Evolutionary conservation across 345 rosid species (phyloP).

Genomic region (Carallia pectinifolia): DNA sequence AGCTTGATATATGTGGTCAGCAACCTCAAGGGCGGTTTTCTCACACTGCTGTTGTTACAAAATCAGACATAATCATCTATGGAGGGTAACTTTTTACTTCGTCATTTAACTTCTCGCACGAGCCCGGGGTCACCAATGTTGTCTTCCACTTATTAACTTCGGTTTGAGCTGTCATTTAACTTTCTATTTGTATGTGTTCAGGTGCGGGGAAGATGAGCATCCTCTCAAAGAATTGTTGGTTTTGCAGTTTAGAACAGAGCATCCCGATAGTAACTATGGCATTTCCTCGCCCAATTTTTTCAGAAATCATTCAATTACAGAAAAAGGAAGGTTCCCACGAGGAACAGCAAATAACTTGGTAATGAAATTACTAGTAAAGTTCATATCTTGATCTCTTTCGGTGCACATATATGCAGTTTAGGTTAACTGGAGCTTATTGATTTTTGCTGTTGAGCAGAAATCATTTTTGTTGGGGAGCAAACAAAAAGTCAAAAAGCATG

Average conservation of each 20-base stretch:
- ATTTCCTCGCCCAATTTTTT: conserved; percentile 41
- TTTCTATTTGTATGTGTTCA: too few relatives aligned
- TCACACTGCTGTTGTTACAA: conserved; percentile 56
- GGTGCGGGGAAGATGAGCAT: conserved; percentile 77
- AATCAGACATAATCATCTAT: conserved; percentile 45
- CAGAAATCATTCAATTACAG: conserved; percentile 48
- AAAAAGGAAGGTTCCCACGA: conserved; percentile 28
- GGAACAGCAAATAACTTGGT: conserved; percentile 31
- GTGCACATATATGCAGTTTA: neutral
- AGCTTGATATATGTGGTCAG: conserved; percentile 48
- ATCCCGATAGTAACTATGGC: conserved; percentile 34
- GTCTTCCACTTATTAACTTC: neutral
- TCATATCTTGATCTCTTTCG: neutral
- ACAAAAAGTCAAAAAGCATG: conserved; percentile 15
- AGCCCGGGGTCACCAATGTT: neutral
- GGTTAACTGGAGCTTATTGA: neutral
- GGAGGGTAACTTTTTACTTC: conserved; percentile 50
- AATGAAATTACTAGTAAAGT: conserved; percentile 3
- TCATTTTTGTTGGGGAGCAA: conserved; percentile 8
- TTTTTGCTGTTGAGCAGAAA: conserved; percentile 29
- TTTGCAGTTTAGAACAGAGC: conserved; percentile 47
- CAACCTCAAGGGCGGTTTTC: conserved; percentile 78
- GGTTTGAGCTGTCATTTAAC: neutral
- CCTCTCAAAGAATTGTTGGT: conserved; percentile 63
- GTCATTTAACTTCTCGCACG: too few relatives aligned